Evolutionary conservation across 306 rosid species (phyloP).

Genomic region (Acacia melanoxylon): DNA sequence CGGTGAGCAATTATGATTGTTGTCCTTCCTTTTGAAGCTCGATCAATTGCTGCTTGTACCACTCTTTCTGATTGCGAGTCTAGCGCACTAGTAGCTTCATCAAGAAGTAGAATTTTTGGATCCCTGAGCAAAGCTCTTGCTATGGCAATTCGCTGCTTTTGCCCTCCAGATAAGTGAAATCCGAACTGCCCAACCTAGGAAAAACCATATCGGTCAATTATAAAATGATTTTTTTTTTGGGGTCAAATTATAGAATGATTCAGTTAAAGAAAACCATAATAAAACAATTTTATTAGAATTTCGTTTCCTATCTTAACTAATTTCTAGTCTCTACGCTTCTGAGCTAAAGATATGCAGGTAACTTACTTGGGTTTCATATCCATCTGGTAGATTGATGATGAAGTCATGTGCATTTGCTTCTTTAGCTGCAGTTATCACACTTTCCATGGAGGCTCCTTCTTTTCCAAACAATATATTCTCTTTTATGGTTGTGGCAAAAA

Average conservation of each 20-base stretch:
- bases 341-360: neutral
- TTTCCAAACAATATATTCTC: slow-evolving; percentile 85
- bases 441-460: slow-evolving; percentile 85
- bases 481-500: slow-evolving; percentile 83
- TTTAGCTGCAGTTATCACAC: slow-evolving; percentile 69
- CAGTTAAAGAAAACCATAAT: neutral
- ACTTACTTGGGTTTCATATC: slow-evolving; percentile 93
- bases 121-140: slow-evolving; percentile 86
- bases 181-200: slow-evolving; percentile 85
- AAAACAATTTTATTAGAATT: no score
- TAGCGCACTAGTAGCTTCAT: slow-evolving; percentile 89
- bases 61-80: slow-evolving; percentile 81
- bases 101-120: slow-evolving; percentile 82
- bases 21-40: slow-evolving; percentile 87
- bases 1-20: slow-evolving; percentile 81
- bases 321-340: neutral
- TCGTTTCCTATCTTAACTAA: no score
- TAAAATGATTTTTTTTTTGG: neutral
- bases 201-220: slow-evolving; percentile 30
- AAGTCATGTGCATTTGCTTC: slow-evolving; percentile 91
- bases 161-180: slow-evolving; percentile 84
- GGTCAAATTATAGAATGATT: slow-evolving; percentile 19
- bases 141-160: slow-evolving; percentile 85
- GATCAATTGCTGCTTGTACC: slow-evolving; percentile 84
- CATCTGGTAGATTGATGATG: slow-evolving; percentile 70